Evolutionary conservation across 1,284 basidiomycete genomes (phyloP), one percentile per base, ranked within the genome.

Genomic region (Sanghuangporus sanghuang): DNA sequence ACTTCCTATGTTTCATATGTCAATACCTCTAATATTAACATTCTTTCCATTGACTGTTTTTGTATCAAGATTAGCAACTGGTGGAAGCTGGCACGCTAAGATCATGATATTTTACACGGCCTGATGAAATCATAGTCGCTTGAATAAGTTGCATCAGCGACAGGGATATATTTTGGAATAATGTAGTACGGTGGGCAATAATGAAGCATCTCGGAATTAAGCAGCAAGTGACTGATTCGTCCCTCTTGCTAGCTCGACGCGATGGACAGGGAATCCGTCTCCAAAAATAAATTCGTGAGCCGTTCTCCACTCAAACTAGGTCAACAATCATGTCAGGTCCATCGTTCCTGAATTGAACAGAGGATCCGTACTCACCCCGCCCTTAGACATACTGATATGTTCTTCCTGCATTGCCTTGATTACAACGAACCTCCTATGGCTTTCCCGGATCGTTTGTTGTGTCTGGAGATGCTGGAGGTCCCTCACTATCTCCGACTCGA

Each of bases 271-370:
- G 42, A 49, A 59, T 16, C 48, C 57, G n/a, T 61, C 59, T n/a
- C 48, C 50, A 40, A 61, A 61, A 12, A 1, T 39, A 36, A 68
- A 68, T 14, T 64, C 59, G 35, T 65, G 21, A 21, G 66, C 32
- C 9, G 63, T 65, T 53, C 62, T 57, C 59, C 67, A 68, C 42
- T 68, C 67, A 53, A 68, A 67, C 67, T 68, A 42, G 21, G 50
- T 16, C 7, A 52, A 32, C 3, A 7, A 36, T 3, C 18, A 3
- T 48, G 55, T 64, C 23, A 64, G 39, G 35, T 27, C 57, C 9
- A 7, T 50, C 6, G 52, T 48, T 16, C 23, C 16, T 39, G 2
- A 18, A 58, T 8, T 8, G 23, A 27, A 40, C 16, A 14, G n/a
- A 44, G 38, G 27, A 9, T 55, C 35, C 39, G 18, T 27, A 57